These are phyloP conservation scores for Lophium mytilinum DNA, from an alignment of 495 filamentous ascomycete genomes.

Conservation along the genomic window DNA sequence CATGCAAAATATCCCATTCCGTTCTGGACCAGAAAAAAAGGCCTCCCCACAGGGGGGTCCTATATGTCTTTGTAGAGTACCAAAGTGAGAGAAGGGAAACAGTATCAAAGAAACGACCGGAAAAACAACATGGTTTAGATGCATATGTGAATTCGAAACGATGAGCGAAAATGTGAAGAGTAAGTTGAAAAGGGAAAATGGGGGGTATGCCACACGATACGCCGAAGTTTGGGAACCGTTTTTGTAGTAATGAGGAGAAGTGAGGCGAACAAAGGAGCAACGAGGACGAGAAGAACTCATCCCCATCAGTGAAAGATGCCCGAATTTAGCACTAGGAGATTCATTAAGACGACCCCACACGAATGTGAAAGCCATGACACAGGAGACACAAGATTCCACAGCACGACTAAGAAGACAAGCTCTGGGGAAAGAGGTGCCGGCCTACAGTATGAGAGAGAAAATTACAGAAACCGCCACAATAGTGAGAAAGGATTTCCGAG, in stretches of 20 bases:
- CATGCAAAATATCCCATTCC: too few relatives aligned
- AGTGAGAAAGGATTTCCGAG: not conserved
- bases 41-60: too few relatives aligned
- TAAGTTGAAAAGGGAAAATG: not conserved
- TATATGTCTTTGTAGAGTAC: too few relatives aligned
- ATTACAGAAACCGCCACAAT: not conserved
- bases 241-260: not conserved
- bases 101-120: too few relatives aligned
- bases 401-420: constrained; percentile 3
- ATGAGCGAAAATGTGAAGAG: too few relatives aligned
- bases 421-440: not conserved
- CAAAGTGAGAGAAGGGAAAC: too few relatives aligned
- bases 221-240: constrained; percentile 2
- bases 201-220: constrained; percentile 18
- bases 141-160: too few relatives aligned
- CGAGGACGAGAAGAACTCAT: not conserved
- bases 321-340: constrained; percentile 8
- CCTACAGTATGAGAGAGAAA: not conserved
- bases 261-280: not conserved
- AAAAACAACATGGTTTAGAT: too few relatives aligned
- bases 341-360: constrained; percentile 10
- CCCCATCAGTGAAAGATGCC: too few relatives aligned
- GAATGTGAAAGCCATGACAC: not conserved
- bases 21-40: too few relatives aligned
- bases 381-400: not conserved